phyloP scores from a whole-genome alignment of 371 early-diverging fungal species.

The Cokeromyces recurvatus region DNA sequence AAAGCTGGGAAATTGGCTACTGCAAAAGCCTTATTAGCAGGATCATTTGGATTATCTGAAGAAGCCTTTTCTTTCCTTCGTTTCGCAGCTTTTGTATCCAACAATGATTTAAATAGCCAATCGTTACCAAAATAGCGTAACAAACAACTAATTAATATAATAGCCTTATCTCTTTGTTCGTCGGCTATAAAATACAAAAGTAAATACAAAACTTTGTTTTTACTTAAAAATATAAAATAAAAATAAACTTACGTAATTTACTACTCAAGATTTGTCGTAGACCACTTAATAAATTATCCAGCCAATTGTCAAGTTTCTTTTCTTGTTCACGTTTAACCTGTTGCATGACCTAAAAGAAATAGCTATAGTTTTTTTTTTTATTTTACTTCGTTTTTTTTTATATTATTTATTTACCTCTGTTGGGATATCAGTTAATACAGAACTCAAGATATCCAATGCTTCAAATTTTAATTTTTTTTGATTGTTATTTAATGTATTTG shows the following conservation, averaged over 20 bases:
- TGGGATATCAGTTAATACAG: constrained; percentile 25
- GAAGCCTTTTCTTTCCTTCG: constrained; percentile 22
- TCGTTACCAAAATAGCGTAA: constrained; percentile 37
- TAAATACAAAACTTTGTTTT: not conserved
- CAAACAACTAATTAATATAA: constrained; percentile 22
- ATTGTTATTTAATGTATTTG: constrained; percentile 18
- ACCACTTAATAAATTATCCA: constrained; percentile 20
- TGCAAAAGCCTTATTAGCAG: constrained; percentile 8
- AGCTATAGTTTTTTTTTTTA: too few species aligned
- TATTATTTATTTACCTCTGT: constrained; percentile 14
- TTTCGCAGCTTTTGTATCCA: constrained; percentile 20
- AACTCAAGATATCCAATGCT: constrained; percentile 23
- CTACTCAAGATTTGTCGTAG: constrained; percentile 32
- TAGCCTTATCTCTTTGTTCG: constrained; percentile 28
- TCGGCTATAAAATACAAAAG: constrained; percentile 12
- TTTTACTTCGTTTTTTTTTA: not conserved
- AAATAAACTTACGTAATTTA: constrained; percentile 25
- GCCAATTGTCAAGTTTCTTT: constrained; percentile 9
- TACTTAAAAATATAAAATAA: too few species aligned
- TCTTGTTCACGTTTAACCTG: constrained; percentile 25
- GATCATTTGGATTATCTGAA: not conserved
- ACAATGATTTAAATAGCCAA: constrained; percentile 37
- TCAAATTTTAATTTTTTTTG: constrained; percentile 34
- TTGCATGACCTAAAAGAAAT: constrained; percentile 15
- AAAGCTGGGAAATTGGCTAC: constrained; percentile 40